A percentile compares a stretch with the other conserved stretches of the same genome.
Conservation (phyloP, 305 asterid species). For the Plantago lanceolata region DNA sequence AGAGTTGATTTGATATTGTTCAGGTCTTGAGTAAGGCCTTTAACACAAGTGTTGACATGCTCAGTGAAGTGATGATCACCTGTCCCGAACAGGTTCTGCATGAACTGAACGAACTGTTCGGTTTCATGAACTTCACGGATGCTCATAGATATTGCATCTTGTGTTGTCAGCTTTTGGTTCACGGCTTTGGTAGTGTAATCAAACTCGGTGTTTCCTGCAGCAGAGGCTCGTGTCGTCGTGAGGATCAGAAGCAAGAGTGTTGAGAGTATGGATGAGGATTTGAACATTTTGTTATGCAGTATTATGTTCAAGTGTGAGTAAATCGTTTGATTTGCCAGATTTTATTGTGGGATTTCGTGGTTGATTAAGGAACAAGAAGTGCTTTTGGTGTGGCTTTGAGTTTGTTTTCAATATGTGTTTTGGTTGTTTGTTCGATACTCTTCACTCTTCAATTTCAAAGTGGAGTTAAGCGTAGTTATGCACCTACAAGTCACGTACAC, state of each 20-base stretch:
- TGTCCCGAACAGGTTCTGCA: slow-evolving; percentile 2
- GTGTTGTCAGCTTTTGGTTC: slow-evolving; percentile 10
- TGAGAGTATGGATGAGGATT: slow-evolving; percentile 11
- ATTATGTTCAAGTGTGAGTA: not conserved
- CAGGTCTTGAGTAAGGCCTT: slow-evolving; percentile 18
- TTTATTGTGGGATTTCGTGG: slow-evolving; percentile 16
- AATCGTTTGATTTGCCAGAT: not conserved
- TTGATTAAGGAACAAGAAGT: slow-evolving; percentile 15
- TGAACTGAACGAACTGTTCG: slow-evolving; percentile 2
- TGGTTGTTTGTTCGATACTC: no score
- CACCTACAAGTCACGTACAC: no score
- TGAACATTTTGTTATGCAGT: slow-evolving; percentile 7
- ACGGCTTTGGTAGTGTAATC: not conserved
- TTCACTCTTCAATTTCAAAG: no score
- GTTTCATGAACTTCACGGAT: slow-evolving; percentile 15
- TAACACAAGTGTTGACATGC: slow-evolving; percentile 11
- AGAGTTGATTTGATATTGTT: slow-evolving; percentile 9
- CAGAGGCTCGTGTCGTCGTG: not conserved
- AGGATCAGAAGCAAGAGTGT: slow-evolving; percentile 19
- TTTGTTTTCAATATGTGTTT: no score
- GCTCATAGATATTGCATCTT: slow-evolving; percentile 24
- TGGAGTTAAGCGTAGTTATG: no score
- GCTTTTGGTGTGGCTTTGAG: slow-evolving; percentile 23
- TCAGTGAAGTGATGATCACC: not conserved
- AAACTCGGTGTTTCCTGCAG: not conserved